Conservation (phyloP, 106 monocot genomes). For the Dendrobium chrysotoxum region DNA sequence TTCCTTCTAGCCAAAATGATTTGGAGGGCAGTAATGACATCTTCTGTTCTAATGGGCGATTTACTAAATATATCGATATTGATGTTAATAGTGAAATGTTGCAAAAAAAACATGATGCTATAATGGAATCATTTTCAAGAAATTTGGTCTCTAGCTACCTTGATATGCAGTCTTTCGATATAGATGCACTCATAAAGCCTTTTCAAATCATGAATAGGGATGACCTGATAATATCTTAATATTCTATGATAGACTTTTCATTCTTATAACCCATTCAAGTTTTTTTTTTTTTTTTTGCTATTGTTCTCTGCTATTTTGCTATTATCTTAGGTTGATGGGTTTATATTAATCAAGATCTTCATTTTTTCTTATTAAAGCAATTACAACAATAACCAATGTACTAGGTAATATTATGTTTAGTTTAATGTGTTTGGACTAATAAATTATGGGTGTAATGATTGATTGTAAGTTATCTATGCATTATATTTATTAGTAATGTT, state of each 20-base stretch:
- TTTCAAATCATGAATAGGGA: slow-evolving; percentile 50
- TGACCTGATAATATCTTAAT: slow-evolving; percentile 10
- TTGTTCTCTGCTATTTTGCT: background rate
- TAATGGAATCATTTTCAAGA: slow-evolving; percentile 6
- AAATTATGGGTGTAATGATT: background rate
- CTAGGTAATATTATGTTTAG: background rate
- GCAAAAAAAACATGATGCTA: slow-evolving; percentile 1
- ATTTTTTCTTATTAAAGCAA: background rate
- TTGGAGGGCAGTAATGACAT: slow-evolving; percentile 16
- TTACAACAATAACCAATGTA: background rate
- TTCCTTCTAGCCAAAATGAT: slow-evolving; percentile 9
- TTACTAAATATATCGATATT: slow-evolving; percentile 60
- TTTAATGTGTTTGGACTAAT: background rate
- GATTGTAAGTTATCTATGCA: background rate
- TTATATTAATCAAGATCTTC: background rate
- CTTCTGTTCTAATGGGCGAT: slow-evolving; percentile 25
- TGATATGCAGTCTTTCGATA: slow-evolving; percentile 25
- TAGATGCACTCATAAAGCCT: slow-evolving; percentile 76
- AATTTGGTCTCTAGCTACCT: slow-evolving; percentile 12
- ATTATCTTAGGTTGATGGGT: slow-evolving; percentile 7
- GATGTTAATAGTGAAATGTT: slow-evolving; percentile 15
- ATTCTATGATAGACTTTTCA: background rate
- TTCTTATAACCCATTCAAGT: background rate
- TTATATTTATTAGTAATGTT: background rate
- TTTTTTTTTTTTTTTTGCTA: background rate